Percentiles rank a stretch among this genome's conserved stretches.
These are phyloP conservation scores for Camellia japonica DNA, from an alignment of 148 eudicot species.

Conservation along the genomic window DNA sequence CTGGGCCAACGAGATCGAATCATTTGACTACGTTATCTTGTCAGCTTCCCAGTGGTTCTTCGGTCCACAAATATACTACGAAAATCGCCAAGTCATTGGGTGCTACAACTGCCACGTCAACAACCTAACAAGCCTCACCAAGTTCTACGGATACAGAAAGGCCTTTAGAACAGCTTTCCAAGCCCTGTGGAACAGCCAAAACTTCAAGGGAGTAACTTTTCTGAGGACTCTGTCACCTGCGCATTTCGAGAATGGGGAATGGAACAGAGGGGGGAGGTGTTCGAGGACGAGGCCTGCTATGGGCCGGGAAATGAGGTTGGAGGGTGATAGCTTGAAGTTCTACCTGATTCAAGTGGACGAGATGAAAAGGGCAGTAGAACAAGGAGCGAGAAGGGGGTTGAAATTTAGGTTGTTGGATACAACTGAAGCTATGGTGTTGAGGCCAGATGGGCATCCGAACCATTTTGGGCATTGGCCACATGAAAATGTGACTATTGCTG, in stretches of 20 bases:
- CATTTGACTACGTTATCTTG: conserved; percentile 33
- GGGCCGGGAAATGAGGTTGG: conserved; percentile 23
- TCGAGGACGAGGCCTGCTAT: conserved; percentile 25
- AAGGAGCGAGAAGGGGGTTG: conserved; percentile 30
- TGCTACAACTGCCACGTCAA: conserved; percentile 40
- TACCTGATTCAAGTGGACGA: conserved; percentile 48
- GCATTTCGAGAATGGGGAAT: conserved; percentile 44
- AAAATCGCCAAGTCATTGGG: conserved; percentile 27
- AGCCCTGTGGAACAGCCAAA: conserved; percentile 21
- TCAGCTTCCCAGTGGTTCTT: conserved; percentile 49
- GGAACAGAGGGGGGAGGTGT: conserved; percentile 49
- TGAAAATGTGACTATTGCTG: conserved; percentile 44
- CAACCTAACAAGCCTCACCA: conserved; percentile 32
- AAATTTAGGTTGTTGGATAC: conserved; percentile 37
- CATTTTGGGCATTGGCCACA: conserved; percentile 48
- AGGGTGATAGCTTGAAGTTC: conserved; percentile 34
- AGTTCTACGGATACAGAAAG: conserved; percentile 27
- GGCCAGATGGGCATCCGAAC: conserved; percentile 45
- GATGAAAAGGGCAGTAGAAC: conserved; percentile 31
- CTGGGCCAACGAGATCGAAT: conserved; percentile 38
- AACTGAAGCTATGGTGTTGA: conserved; percentile 42
- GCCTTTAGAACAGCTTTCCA: conserved; percentile 36
- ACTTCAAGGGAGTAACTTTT: conserved; percentile 31
- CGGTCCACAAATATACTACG: conserved; percentile 36
- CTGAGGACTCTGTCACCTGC: conserved; percentile 37